Evolutionary conservation across 306 rosid genomes (phyloP), one percentile per base, ranked within the genome.

Genomic region (Myrica gale): DNA sequence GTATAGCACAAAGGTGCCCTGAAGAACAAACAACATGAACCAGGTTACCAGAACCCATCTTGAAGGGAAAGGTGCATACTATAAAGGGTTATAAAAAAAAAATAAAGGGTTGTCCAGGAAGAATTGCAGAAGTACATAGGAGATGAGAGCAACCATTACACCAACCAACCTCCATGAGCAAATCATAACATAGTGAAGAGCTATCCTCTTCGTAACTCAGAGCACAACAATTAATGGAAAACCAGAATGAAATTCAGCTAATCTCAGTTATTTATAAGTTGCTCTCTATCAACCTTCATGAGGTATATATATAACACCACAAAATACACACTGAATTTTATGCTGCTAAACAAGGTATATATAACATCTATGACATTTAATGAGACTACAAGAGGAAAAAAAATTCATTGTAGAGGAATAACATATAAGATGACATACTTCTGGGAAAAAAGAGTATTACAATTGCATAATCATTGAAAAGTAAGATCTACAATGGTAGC

Each of bases 21-120:
- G 70, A 15, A 66, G 9, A 63, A 32, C 46, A 62, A 8, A 16
- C 48, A 32, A 39, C n/a, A 65, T 20, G 39, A 54, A 21, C 63
- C 12, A 57, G 39, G 21, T 20, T 21, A 60, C 68, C 57, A 66
- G 71, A 53, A 66, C 70, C 21, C 50, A 66, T 16, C 50, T 66
- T 9, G 13, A 66, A 66, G 42, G 47, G 6, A 66, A 42, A 43
- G 41, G 11, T 66, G 70, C 50, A 42, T 66, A 42, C 70, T 66
- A 43, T 23, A 41, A 43, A 66, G 6, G 23, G 50, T 66, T 42
- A n/a, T n/a, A n/a, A n/a, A n/a, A n/a, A n/a, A n/a, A n/a, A n/a
- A n/a, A 43, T 23, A 41, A 43, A 66, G 6, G 23, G 50, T 66
- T 42, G 48, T 63, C 50, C 42, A n/a, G 50, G 5, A 66, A 66